A percentile compares a stretch with the other conserved stretches of the same genome.
These are phyloP conservation scores for Pseudogymnoascus sp. DNA, from an alignment of 2,329 filamentous ascomycete genomes.

Conservation along the genomic window DNA sequence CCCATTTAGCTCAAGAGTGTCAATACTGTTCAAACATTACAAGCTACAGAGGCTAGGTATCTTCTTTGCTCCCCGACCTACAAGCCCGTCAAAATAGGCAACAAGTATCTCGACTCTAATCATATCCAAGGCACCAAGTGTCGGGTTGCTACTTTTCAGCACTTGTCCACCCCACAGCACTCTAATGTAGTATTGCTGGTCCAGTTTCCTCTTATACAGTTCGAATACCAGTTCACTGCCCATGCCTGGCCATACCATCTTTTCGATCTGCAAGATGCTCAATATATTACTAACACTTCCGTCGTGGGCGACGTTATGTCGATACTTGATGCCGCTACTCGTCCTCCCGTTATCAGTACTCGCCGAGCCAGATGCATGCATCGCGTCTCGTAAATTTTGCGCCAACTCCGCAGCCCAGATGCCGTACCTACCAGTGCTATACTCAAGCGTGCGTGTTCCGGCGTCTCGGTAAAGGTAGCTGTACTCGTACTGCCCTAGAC, in stretches of 20 bases:
- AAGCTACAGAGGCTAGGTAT: background rate
- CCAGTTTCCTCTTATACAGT: background rate
- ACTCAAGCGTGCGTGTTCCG: background rate
- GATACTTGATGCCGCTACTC: background rate
- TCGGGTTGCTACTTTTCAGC: background rate
- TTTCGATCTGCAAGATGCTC: background rate
- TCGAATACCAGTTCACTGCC: background rate
- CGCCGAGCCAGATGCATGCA: background rate
- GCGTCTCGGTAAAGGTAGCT: background rate
- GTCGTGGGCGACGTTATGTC: background rate
- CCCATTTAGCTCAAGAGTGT: no score
- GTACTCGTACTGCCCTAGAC: background rate
- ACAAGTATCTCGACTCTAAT: background rate
- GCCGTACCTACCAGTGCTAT: background rate
- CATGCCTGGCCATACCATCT: background rate
- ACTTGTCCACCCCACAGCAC: background rate
- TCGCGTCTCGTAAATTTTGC: background rate
- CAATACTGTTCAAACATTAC: background rate
- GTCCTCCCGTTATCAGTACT: background rate
- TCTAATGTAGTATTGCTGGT: background rate
- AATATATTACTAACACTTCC: background rate
- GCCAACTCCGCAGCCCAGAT: background rate
- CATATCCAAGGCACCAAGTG: background rate
- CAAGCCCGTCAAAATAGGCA: background rate
- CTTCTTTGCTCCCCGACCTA: background rate